Percentiles rank a stretch among this genome's conserved stretches.
Conservation (phyloP, 2,329 filamentous ascomycete species). For the Ophiognomonia clavigignenti-juglandacearum region DNA sequence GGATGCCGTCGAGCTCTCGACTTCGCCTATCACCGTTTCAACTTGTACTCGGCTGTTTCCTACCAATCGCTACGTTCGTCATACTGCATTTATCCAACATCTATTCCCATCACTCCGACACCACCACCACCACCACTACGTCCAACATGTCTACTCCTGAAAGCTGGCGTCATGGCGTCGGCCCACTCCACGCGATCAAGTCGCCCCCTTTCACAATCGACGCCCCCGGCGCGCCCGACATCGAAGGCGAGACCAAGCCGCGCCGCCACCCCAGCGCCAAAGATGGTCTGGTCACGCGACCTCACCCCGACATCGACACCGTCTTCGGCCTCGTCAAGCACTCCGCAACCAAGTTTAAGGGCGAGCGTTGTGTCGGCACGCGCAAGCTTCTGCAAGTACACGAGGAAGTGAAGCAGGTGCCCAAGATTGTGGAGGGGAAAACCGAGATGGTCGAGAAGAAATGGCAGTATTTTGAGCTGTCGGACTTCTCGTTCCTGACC, state of each 20-base stretch:
- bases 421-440: constrained; percentile 81
- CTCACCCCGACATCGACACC: constrained; percentile 66
- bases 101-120: not conserved
- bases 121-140: too few relatives aligned
- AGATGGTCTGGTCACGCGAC: constrained; percentile 62
- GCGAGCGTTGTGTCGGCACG: constrained; percentile 62
- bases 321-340: constrained; percentile 74
- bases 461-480: constrained; percentile 86
- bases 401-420: constrained; percentile 80
- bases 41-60: constrained; percentile 3
- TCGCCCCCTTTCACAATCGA: constrained; percentile 73
- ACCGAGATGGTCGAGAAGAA: constrained; percentile 80
- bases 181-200: constrained; percentile 56
- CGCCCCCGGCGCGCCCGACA: constrained; percentile 59
- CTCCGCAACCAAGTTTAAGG: constrained; percentile 58
- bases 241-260: constrained; percentile 79
- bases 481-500: constrained; percentile 68
- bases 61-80: constrained; percentile 6
- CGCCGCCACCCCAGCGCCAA: constrained; percentile 68
- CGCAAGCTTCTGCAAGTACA: constrained; percentile 74
- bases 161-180: constrained; percentile 29
- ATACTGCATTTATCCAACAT: not conserved
- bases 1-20: not conserved
- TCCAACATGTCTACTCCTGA: constrained; percentile 25
- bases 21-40: not conserved